Evolutionary conservation across 495 filamentous ascomycete species (phyloP).

Genomic region (Podospora bellae-mahoneyi): DNA sequence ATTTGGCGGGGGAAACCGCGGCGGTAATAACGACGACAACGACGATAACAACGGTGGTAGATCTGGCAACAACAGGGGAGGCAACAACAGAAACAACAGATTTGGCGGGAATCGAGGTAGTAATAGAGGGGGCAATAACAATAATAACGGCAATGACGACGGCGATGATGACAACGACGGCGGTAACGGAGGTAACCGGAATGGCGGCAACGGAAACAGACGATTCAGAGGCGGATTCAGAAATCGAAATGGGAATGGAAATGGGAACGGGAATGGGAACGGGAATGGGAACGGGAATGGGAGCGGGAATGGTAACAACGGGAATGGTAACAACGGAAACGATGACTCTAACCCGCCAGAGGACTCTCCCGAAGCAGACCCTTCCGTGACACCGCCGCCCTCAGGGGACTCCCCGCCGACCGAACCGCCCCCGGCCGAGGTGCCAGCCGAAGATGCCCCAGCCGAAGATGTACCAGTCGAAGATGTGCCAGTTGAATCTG

Average conservation of each 20-base stretch:
- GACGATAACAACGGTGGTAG: neutral
- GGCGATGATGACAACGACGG: slow-evolving; percentile 12
- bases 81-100: slow-evolving; percentile 3
- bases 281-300: slow-evolving; percentile 17
- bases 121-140: slow-evolving; percentile 12
- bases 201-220: slow-evolving; percentile 15
- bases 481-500: neutral
- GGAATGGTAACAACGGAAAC: slow-evolving; percentile 11
- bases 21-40: slow-evolving; percentile 1
- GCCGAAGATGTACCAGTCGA: neutral
- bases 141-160: slow-evolving; percentile 16
- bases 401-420: neutral
- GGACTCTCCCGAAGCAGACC: neutral
- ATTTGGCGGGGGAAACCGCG: slow-evolving; percentile 6
- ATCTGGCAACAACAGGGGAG: slow-evolving; percentile 8
- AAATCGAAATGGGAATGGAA: slow-evolving; percentile 16
- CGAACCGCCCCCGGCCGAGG: neutral
- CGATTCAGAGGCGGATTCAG: slow-evolving; percentile 19
- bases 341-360: slow-evolving; percentile 1
- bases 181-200: slow-evolving; percentile 12
- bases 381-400: slow-evolving; percentile 3
- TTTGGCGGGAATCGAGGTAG: neutral
- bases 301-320: slow-evolving; percentile 12
- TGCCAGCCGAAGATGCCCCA: neutral
- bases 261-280: slow-evolving; percentile 21